Conservation (phyloP, 2,329 filamentous ascomycete genomes). For the Rhynchosporium agropyri region DNA sequence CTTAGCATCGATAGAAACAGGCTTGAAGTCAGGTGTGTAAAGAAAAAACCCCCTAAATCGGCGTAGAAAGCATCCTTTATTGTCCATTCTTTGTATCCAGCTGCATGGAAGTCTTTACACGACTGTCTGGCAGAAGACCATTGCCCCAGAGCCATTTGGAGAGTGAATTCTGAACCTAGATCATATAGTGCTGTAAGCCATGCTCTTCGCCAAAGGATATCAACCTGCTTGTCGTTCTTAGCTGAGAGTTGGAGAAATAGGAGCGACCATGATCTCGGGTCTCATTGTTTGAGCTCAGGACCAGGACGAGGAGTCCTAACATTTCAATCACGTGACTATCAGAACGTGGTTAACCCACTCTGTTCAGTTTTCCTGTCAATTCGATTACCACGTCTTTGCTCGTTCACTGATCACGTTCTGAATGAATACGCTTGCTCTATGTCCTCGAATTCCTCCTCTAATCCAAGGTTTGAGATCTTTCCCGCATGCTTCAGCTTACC, state of each 20-base stretch:
- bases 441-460: no score
- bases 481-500: no score
- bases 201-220: slow-evolving; percentile 41
- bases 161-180: slow-evolving; percentile 44
- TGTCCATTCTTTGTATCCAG: slow-evolving; percentile 42
- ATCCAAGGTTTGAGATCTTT: no score
- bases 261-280: slow-evolving; percentile 42
- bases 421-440: no score
- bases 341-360: no score
- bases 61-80: slow-evolving; percentile 47
- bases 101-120: slow-evolving; percentile 36
- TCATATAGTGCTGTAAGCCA: slow-evolving; percentile 44
- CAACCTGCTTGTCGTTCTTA: slow-evolving; percentile 35
- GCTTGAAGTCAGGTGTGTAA: slow-evolving; percentile 36
- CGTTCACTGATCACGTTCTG: no score
- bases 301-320: no score
- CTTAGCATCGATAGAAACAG: slow-evolving; percentile 46
- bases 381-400: no score
- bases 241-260: slow-evolving; percentile 46
- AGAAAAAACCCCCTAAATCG: slow-evolving; percentile 48
- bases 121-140: slow-evolving; percentile 43
- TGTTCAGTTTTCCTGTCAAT: no score
- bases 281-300: no score
- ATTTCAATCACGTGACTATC: no score
- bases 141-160: slow-evolving; percentile 44